Conservation (phyloP, 495 filamentous ascomycete genomes). For the Annulohypoxylon stygium region DNA sequence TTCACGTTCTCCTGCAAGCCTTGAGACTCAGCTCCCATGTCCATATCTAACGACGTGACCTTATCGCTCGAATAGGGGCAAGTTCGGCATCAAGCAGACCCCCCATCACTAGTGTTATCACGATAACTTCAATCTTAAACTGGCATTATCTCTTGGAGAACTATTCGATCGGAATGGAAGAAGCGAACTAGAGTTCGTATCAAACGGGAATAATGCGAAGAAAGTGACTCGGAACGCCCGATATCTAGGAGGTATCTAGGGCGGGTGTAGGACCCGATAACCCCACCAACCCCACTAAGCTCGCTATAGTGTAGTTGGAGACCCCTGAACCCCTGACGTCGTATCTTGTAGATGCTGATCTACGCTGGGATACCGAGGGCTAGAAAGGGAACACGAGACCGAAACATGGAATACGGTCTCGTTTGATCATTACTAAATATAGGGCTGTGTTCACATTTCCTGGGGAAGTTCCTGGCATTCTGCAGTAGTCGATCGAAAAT, state of each 20-base stretch:
- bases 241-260: background rate
- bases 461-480: background rate
- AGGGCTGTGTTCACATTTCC: background rate
- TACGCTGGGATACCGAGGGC: background rate
- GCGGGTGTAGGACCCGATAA: background rate
- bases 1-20: background rate
- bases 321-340: background rate
- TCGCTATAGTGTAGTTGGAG: background rate
- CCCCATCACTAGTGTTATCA: background rate
- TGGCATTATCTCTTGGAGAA: background rate
- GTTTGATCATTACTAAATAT: background rate
- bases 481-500: constrained; percentile 1
- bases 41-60: too few relatives aligned
- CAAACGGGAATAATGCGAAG: background rate
- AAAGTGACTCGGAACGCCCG: background rate
- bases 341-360: background rate
- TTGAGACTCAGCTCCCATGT: background rate
- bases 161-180: background rate
- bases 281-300: background rate
- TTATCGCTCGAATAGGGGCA: background rate
- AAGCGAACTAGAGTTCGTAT: background rate
- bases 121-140: background rate
- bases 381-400: background rate
- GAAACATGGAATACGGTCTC: background rate
- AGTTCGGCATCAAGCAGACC: background rate